These are phyloP conservation scores for Heterobasidion irregulare DNA, from an alignment of 1,284 basidiomycete species.

Conservation along the genomic window DNA sequence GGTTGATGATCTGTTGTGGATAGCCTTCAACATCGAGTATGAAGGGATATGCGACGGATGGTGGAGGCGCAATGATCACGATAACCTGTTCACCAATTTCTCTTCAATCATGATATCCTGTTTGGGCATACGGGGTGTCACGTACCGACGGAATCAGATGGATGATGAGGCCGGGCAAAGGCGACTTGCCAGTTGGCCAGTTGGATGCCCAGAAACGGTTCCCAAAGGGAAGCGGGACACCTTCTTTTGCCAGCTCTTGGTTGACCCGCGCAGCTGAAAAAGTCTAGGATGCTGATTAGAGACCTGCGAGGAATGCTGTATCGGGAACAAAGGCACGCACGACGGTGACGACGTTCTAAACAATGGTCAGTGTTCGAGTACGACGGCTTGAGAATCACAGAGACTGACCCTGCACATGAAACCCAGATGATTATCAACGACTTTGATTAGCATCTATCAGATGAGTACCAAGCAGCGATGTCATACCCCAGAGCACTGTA, in stretches of 20 bases:
- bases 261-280: conserved; percentile 37
- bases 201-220: conserved; percentile 37
- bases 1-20: conserved; percentile 46
- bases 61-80: conserved; percentile 39
- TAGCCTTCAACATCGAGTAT: conserved; percentile 53
- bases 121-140: neutral
- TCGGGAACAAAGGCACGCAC: neutral
- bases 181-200: conserved; percentile 35
- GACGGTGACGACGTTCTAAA: conserved; percentile 8
- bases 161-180: conserved; percentile 33
- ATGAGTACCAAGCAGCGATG: neutral
- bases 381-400: neutral
- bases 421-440: no score
- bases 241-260: conserved; percentile 49
- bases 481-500: conserved; percentile 6
- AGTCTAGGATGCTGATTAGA: conserved; percentile 24
- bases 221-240: conserved; percentile 35
- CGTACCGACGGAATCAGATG: conserved; percentile 29
- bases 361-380: neutral
- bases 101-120: neutral
- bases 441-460: neutral
- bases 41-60: conserved; percentile 38
- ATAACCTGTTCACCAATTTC: conserved; percentile 26
- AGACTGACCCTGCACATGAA: conserved; percentile 5
- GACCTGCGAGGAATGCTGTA: neutral